phyloP scores from a whole-genome alignment of 2,329 filamentous ascomycete species.

The Acephala macrosclerotiorum region DNA sequence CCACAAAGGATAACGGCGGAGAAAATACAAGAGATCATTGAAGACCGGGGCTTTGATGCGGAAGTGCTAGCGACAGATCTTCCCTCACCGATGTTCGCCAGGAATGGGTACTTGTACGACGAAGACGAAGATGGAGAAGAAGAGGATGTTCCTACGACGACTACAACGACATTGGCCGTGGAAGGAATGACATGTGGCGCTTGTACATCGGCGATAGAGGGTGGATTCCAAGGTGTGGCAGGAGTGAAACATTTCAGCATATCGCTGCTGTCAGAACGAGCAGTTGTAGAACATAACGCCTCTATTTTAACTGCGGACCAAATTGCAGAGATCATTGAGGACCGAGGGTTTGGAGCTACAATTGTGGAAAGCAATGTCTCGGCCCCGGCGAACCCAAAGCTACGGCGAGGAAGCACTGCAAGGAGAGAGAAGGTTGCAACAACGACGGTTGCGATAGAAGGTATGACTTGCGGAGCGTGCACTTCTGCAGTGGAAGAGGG shows the following conservation, averaged over 20 bases:
- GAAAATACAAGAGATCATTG: conserved; percentile 82
- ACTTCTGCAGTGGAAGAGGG: conserved; percentile 89
- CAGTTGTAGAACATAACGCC: conserved; percentile 83
- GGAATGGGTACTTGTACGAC: conserved; percentile 45
- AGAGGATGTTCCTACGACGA: conserved; percentile 45
- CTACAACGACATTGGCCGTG: conserved; percentile 79
- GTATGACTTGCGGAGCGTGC: conserved; percentile 98
- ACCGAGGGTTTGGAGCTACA: conserved; percentile 81
- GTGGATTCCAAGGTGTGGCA: conserved; percentile 76
- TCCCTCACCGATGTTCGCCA: conserved; percentile 57
- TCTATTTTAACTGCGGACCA: conserved; percentile 57
- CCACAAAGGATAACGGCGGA: conserved; percentile 76
- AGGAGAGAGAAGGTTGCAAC: conserved; percentile 58
- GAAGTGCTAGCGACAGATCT: conserved; percentile 85
- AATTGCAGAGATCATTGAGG: conserved; percentile 66
- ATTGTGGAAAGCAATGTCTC: conserved; percentile 74
- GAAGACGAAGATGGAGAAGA: conserved; percentile 44
- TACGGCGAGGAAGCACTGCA: conserved; percentile 37
- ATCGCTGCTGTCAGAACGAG: conserved; percentile 83
- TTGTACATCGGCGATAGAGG: conserved; percentile 85
- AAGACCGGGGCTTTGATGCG: conserved; percentile 92
- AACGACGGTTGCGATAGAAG: conserved; percentile 89
- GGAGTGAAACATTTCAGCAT: conserved; percentile 82
- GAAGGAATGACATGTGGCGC: conserved; percentile 93
- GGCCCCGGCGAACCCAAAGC: conserved; percentile 43